A percentile compares a stretch with the other conserved stretches of the same genome.
Evolutionary conservation across 2,329 filamentous ascomycete species (phyloP).

Genomic region (Penicillium olsonii): DNA sequence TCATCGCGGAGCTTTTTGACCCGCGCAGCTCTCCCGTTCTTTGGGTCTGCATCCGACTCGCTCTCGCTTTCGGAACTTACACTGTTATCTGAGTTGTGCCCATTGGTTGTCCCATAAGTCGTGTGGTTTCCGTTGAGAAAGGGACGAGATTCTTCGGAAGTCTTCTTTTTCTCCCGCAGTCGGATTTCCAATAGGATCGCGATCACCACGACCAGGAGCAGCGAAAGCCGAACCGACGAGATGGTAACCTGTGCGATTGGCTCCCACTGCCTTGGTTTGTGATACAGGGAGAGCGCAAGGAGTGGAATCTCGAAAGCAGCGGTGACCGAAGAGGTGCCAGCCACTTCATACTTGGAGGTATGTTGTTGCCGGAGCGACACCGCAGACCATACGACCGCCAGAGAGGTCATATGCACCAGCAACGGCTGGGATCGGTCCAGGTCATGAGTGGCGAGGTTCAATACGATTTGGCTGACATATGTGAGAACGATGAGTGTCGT

Average conservation of each 20-base stretch:
- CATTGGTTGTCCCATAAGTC: constrained; percentile 4
- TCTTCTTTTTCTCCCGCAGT: background rate
- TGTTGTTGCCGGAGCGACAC: constrained; percentile 6
- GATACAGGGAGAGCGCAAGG: constrained; percentile 9
- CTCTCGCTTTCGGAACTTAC: constrained; percentile 5
- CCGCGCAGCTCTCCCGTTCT: constrained; percentile 2
- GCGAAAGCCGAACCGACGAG: background rate
- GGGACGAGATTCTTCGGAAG: constrained; percentile 3
- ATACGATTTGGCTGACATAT: constrained; percentile 4
- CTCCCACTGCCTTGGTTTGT: constrained; percentile 6
- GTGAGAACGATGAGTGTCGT: constrained; percentile 5
- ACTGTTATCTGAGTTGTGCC: constrained; percentile 2
- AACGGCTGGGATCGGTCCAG: constrained; percentile 8
- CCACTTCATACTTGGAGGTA: constrained; percentile 4
- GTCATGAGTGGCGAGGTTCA: constrained; percentile 7
- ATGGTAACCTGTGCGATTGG: constrained; percentile 7
- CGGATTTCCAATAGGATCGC: constrained; percentile 3
- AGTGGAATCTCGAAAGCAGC: constrained; percentile 12
- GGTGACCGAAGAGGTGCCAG: constrained; percentile 7
- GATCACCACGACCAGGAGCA: background rate
- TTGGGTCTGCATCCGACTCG: constrained; percentile 1
- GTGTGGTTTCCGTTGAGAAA: constrained; percentile 5
- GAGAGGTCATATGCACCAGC: constrained; percentile 12
- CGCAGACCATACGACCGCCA: constrained; percentile 5
- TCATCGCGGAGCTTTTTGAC: constrained; percentile 7